phyloP scores from a whole-genome alignment of 345 rosid genomes.

The Gynandropsis gynandra region DNA sequence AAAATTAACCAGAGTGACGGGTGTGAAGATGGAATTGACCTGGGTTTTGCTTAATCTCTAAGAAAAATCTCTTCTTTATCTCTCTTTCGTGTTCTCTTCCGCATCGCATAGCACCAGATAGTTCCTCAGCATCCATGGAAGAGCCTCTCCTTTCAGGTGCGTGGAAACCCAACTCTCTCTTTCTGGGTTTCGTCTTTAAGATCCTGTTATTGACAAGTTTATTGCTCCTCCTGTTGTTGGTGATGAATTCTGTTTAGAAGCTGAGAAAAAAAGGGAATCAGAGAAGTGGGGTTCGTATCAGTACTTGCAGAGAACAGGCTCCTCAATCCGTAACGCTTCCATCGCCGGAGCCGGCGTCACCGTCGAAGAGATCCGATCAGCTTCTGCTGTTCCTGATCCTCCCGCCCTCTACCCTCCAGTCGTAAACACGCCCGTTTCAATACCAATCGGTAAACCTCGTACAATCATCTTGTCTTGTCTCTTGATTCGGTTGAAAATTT shows the following conservation, averaged over 20 bases:
- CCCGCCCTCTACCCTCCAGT: slow-evolving; percentile 69
- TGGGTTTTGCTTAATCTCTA: slow-evolving; percentile 18
- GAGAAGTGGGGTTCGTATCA: slow-evolving; percentile 71
- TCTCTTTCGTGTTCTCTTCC: neutral
- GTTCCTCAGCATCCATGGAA: slow-evolving; percentile 38
- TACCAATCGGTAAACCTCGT: slow-evolving; percentile 40
- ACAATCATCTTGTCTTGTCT: neutral
- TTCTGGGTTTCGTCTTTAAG: neutral
- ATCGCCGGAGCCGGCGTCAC: slow-evolving; percentile 73
- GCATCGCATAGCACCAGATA: neutral
- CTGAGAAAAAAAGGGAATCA: slow-evolving; percentile 39
- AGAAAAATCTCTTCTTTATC: slow-evolving; percentile 14
- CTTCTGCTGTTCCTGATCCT: slow-evolving; percentile 68
- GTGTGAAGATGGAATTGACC: slow-evolving; percentile 8
- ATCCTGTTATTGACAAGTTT: neutral
- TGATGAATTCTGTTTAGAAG: neutral
- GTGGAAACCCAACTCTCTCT: neutral
- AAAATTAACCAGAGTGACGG: no score
- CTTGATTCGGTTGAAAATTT: neutral
- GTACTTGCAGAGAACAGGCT: slow-evolving; percentile 60
- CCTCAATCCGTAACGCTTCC: slow-evolving; percentile 52
- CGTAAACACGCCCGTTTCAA: slow-evolving; percentile 55
- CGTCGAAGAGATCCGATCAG: slow-evolving; percentile 82
- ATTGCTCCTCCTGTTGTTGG: neutral
- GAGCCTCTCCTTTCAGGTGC: slow-evolving; percentile 67